Evolutionary conservation across 2,329 filamentous ascomycete species (phyloP), one percentile per base, ranked within the genome.

Genomic region (Epichloe scottii): DNA sequence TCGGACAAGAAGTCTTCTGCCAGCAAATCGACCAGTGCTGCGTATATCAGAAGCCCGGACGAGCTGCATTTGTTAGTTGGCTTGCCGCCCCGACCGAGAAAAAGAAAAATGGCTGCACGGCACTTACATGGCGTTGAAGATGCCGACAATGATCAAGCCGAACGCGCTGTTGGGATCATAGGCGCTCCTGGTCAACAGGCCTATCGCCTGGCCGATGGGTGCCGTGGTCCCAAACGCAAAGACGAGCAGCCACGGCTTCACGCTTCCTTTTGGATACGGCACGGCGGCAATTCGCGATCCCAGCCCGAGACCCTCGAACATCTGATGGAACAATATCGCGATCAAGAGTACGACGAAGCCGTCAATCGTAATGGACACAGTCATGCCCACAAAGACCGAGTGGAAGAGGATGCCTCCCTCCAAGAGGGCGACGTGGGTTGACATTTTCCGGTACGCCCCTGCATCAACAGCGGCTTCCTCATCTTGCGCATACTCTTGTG

Each of bases 351-450:
- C 72, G 51, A 82, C 65, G 63, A 86, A 87, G 4, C 81, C 77
- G 1, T 84, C 79, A 1, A 78, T 78, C 19, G 82, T 82, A 56
- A 87, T 83, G 26, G 80, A 84, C 26, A 87, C 68, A 0, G 84
- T 85, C 74, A 87, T 84, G 52, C 83, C 83, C 51, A 87, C 84
- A 63, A 87, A 87, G 53, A 89, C 77, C 54, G 81, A 86, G 67
- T 89, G 85, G 63, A 89, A 89, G 11, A 89, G 72, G 56, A 89
- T 89, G 54, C 85, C 85, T 51, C 85, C 82, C 65, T 89, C 85
- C 5, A 89, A 75, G 3, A 89, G 74, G 4, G 85, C 77, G 57
- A 87, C 87, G 66, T 89, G 85, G 58, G 87, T 72, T 3, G 85
- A 76, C 63, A 82, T 78, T 59, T 80, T 84, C 60, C 78, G 76